Percentiles rank a stretch among this genome's conserved stretches.
Evolutionary conservation across 2,329 filamentous ascomycete species (phyloP).

Genomic region (Phialophora chinensis): DNA sequence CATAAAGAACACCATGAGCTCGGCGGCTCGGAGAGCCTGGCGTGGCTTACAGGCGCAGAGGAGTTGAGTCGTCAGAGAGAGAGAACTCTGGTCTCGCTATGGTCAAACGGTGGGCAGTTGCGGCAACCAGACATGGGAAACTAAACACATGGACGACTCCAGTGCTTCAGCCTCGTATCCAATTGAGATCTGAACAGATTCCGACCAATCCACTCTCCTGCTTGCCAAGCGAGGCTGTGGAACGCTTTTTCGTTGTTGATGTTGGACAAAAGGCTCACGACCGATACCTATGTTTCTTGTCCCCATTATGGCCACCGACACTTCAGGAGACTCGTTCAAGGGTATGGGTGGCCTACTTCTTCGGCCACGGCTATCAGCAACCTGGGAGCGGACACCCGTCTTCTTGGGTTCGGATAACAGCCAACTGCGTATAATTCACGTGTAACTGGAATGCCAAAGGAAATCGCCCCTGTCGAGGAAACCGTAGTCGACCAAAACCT

Average conservation of each 20-base stretch:
- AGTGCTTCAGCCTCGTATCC: slow-evolving; percentile 7
- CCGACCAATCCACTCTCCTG: slow-evolving; percentile 17
- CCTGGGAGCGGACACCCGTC: neutral
- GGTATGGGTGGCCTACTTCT: neutral
- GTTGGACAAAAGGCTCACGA: neutral
- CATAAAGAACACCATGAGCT: neutral
- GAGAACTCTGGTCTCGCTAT: neutral
- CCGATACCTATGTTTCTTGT: neutral
- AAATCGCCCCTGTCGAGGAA: neutral
- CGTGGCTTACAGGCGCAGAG: neutral
- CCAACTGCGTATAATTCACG: neutral
- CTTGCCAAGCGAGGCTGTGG: slow-evolving; percentile 23
- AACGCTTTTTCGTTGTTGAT: neutral
- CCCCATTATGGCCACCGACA: neutral
- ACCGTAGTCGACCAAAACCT: neutral
- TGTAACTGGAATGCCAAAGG: neutral
- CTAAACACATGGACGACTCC: neutral
- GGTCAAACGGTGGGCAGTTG: neutral
- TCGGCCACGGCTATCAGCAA: neutral
- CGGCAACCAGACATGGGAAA: neutral
- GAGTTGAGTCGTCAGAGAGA: neutral
- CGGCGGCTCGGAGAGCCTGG: neutral
- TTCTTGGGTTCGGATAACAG: slow-evolving; percentile 2
- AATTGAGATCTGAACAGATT: slow-evolving; percentile 1
- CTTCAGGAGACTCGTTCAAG: neutral